Evolutionary conservation across 495 filamentous ascomycete genomes (phyloP).

Genomic region (Tuber calosporum): DNA sequence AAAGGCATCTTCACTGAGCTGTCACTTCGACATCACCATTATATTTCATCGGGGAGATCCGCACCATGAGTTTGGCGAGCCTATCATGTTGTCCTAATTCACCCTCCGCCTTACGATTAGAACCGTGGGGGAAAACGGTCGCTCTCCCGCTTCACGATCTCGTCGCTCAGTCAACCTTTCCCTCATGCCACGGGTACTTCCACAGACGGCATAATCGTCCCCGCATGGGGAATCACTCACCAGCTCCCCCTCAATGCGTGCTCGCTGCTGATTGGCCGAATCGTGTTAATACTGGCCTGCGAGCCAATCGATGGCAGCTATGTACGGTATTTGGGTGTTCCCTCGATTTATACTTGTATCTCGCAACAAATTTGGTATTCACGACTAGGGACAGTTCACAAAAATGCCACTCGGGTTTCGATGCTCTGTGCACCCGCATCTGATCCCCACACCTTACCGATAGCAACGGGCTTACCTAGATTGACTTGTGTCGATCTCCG

Average conservation of each 20-base stretch:
- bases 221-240: background rate
- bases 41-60: background rate
- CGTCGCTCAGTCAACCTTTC: background rate
- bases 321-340: background rate
- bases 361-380: background rate
- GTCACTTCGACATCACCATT: background rate
- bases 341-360: background rate
- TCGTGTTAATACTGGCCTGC: background rate
- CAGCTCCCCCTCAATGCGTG: background rate
- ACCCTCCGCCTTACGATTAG: background rate
- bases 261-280: background rate
- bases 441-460: background rate
- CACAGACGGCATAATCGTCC: background rate
- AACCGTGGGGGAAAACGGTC: background rate
- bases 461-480: constrained; percentile 1
- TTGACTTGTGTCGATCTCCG: constrained; percentile 1
- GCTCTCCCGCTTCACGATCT: background rate
- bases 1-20: background rate
- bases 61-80: background rate
- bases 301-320: background rate
- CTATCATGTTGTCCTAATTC: background rate
- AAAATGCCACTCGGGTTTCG: background rate
- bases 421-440: background rate
- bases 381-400: background rate
- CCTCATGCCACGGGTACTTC: background rate